phyloP scores from a whole-genome alignment of 495 filamentous ascomycete genomes.

The Neurospora sp. region DNA sequence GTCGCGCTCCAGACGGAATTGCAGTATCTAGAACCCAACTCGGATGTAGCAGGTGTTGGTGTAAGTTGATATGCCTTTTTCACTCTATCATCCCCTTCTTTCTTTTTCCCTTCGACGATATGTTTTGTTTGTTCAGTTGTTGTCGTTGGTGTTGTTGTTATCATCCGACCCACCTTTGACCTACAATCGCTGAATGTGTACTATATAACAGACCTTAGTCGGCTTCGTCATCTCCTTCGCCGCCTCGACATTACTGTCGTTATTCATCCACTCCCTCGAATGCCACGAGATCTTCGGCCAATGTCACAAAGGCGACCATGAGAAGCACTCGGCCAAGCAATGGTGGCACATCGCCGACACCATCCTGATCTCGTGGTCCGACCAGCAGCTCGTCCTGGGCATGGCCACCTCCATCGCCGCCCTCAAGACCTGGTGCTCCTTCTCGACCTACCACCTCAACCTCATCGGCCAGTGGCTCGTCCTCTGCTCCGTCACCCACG shows the following conservation, averaged over 20 bases:
- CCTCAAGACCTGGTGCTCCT: not conserved
- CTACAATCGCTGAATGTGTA: not conserved
- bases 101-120: not conserved
- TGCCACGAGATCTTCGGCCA: not conserved
- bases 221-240: not conserved
- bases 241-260: not conserved
- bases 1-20: not conserved
- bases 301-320: not conserved
- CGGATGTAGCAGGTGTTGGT: not conserved
- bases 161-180: not conserved
- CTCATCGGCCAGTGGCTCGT: slow-evolving; percentile 3
- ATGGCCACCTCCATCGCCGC: slow-evolving; percentile 4
- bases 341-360: not conserved
- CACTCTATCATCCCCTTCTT: not conserved
- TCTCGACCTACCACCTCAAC: slow-evolving; percentile 5
- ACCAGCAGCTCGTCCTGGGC: slow-evolving; percentile 3
- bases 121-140: not conserved
- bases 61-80: not conserved
- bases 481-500: slow-evolving; percentile 1
- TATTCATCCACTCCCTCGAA: not conserved
- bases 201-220: not conserved
- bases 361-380: not conserved
- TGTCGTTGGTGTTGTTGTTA: not conserved
- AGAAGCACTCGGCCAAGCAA: not conserved
- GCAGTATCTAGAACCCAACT: not conserved